Evolutionary conservation across 176 grass and related monocot genomes (phyloP), one percentile per base, ranked within the genome.

Genomic region (Lolium perenne): DNA sequence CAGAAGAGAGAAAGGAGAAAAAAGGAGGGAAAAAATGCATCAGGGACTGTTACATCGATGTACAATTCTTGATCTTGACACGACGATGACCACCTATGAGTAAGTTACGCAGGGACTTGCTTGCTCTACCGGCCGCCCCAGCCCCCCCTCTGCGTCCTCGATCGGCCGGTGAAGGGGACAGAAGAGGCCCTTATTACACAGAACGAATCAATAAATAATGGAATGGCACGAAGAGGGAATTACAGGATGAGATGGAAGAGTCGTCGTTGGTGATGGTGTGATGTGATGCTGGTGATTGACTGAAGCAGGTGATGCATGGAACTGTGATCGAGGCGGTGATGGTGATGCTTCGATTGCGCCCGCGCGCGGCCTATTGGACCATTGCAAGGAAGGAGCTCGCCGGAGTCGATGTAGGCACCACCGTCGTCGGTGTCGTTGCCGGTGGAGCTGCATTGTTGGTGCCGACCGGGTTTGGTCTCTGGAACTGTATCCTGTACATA

Each of bases 401-500:
- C 46, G 86, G 90, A 82, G 86, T 76, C 6, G 90, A 91, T 20
- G 86, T 63, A 3, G 82, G 62, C 77, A 70, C 90, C 1, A 82
- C 71, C 2, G 88, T 66, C 0, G 88, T 7, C 78, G 86, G 23
- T 6, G 90, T n/a, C 15, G 82, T 3, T 8, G 77, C 17, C 0
- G 77, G 54, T 21, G 82, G 32, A 17, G 84, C 26, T 0, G 78
- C 38, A 26, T 9, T 80, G 81, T 53, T 87, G 69, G 46, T 10
- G 80, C 51, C 64, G n/a, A 51, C 72, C 0, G 59, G 46, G 64
- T 88, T 85, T 40, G 77, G 56, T 67, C 82, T 88, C 88, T 90
- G 91, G 82, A 90, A 93, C 78, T 93, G 85, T 93, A 93, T 93
- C 82, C 86, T 82, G 82, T 90, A 93, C 82, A 93, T 90, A 80